Evolutionary conservation across 1,284 basidiomycete genomes (phyloP).

Genomic region (Rhizoctonia solani): DNA sequence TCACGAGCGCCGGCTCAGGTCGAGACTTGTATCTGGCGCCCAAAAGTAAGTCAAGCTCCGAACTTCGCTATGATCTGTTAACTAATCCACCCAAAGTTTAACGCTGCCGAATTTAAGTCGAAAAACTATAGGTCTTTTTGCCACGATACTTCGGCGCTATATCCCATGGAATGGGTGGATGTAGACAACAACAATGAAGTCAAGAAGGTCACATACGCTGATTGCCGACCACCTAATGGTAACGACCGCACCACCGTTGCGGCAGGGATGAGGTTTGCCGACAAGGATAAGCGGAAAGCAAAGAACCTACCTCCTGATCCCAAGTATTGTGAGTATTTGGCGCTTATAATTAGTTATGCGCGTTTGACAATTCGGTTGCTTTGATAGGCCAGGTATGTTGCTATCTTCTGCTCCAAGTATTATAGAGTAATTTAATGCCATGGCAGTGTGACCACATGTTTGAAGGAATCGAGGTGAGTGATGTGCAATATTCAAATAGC

Average conservation of each 20-base stretch:
- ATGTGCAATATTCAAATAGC: not conserved
- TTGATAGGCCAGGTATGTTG: slow-evolving; percentile 8
- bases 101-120: not conserved
- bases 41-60: not conserved
- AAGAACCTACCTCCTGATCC: not conserved
- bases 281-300: not conserved
- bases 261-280: too few species aligned
- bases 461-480: slow-evolving; percentile 8
- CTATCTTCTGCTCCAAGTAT: not conserved
- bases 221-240: slow-evolving; percentile 2
- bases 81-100: not conserved
- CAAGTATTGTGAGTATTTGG: not conserved
- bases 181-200: not conserved
- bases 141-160: not conserved
- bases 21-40: not conserved
- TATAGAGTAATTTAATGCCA: not conserved
- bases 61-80: not conserved
- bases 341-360: not conserved
- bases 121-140: not conserved
- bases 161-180: slow-evolving; percentile 13
- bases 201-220: not conserved
- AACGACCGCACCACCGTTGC: too few species aligned
- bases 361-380: not conserved
- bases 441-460: slow-evolving; percentile 15
- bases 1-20: too few species aligned